phyloP scores from a whole-genome alignment of 129 eudicot species.

The Helichrysum umbraculigerum region DNA sequence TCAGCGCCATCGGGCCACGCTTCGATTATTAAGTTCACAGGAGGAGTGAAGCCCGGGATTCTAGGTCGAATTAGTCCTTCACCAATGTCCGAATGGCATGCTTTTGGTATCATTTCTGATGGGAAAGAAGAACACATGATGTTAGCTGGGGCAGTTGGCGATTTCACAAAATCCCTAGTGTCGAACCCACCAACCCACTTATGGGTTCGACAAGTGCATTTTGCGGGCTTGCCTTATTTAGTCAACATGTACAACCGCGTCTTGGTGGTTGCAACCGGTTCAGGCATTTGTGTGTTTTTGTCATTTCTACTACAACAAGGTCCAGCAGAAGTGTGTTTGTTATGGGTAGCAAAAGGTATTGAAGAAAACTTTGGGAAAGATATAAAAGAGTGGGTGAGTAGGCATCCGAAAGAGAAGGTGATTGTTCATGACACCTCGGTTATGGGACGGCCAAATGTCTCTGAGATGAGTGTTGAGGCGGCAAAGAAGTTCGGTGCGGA shows the following conservation, averaged over 20 bases:
- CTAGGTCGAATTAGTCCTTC: slow-evolving; percentile 81
- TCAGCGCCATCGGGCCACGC: slow-evolving; percentile 73
- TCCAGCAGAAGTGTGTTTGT: slow-evolving; percentile 53
- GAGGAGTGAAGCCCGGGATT: slow-evolving; percentile 68
- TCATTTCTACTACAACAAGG: slow-evolving; percentile 65
- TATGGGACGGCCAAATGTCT: slow-evolving; percentile 69
- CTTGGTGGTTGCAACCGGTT: slow-evolving; percentile 74
- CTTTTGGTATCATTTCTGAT: slow-evolving; percentile 69
- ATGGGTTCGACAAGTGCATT: slow-evolving; percentile 77
- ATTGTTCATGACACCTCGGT: slow-evolving; percentile 69
- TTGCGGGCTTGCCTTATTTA: slow-evolving; percentile 66
- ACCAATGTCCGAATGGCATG: slow-evolving; percentile 81
- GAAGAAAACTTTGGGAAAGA: slow-evolving; percentile 70
- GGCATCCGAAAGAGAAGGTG: slow-evolving; percentile 58
- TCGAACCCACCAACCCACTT: slow-evolving; percentile 66
- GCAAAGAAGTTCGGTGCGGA: slow-evolving; percentile 59
- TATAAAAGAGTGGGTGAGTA: slow-evolving; percentile 60
- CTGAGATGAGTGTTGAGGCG: slow-evolving; percentile 61
- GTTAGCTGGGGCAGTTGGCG: slow-evolving; percentile 84
- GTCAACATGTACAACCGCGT: slow-evolving; percentile 72
- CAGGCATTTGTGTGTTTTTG: slow-evolving; percentile 72
- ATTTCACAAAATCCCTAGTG: slow-evolving; percentile 63
- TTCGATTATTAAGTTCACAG: slow-evolving; percentile 61
- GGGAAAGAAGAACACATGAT: slow-evolving; percentile 75
- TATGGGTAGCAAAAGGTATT: slow-evolving; percentile 78